phyloP scores from a whole-genome alignment of 331 rosid genomes.

The Dryas integrifolia region DNA sequence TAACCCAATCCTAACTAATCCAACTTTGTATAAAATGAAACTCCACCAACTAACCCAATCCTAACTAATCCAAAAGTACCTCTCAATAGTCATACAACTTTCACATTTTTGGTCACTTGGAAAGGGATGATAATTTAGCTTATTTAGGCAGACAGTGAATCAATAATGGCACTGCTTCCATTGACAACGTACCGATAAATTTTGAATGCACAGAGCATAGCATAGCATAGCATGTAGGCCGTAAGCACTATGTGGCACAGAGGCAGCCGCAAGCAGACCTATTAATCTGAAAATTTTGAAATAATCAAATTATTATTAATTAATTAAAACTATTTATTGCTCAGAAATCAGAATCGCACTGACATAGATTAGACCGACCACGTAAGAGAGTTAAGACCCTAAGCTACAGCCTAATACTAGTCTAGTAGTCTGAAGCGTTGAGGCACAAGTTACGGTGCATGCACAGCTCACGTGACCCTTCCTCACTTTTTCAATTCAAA shows the following conservation, averaged over 20 bases:
- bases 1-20: too few species aligned
- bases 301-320: background rate
- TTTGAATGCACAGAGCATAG: background rate
- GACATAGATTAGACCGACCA: background rate
- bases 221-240: background rate
- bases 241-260: background rate
- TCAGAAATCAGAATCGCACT: background rate
- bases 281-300: background rate
- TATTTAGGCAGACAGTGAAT: too few species aligned
- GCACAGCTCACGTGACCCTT: conserved; percentile 38
- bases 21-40: too few species aligned
- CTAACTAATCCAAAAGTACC: too few species aligned
- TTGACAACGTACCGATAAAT: too few species aligned
- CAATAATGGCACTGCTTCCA: too few species aligned
- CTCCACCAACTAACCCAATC: too few species aligned
- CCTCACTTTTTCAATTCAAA: background rate
- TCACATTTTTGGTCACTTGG: too few species aligned
- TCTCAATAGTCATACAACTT: too few species aligned
- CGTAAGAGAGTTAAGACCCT: conserved; percentile 6
- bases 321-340: background rate
- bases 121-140: too few species aligned
- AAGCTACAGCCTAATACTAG: conserved; percentile 4
- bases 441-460: conserved; percentile 43
- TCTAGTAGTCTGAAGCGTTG: too few species aligned
- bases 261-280: background rate